Conservation (phyloP, 345 rosid species). For the Excoecaria cochinchinensis region DNA sequence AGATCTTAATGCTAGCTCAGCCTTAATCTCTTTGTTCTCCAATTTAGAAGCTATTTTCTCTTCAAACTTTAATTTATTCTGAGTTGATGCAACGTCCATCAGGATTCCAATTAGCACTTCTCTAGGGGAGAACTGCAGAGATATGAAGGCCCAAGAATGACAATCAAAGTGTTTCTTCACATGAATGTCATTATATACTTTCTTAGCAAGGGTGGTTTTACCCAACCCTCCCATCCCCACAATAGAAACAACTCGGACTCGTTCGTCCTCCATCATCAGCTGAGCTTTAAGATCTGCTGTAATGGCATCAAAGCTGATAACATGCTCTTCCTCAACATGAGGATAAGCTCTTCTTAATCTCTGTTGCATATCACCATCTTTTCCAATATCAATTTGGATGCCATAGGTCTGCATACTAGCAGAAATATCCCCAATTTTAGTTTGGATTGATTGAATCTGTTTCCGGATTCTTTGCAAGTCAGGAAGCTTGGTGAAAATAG, state of each 20-base stretch:
- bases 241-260: background rate
- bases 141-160: background rate
- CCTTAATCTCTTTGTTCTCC: background rate
- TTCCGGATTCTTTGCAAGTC: too few species aligned
- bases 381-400: background rate
- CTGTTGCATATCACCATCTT: background rate
- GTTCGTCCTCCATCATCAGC: background rate
- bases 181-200: background rate
- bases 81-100: background rate
- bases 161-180: background rate
- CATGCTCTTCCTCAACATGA: background rate
- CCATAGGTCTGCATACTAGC: too few species aligned
- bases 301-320: background rate
- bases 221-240: conserved; percentile 18
- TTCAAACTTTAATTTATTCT: background rate
- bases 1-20: background rate
- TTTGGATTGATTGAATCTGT: too few species aligned
- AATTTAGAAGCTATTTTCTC: background rate
- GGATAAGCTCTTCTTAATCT: background rate
- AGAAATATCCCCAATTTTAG: too few species aligned
- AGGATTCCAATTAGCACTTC: conserved; percentile 1
- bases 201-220: conserved; percentile 15
- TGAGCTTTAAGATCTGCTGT: background rate
- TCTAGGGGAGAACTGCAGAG: background rate
- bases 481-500: too few species aligned